Evolutionary conservation across 1,139 yeast genomes (phyloP).

Genomic region (Groenewaldozyma auringiensis): DNA sequence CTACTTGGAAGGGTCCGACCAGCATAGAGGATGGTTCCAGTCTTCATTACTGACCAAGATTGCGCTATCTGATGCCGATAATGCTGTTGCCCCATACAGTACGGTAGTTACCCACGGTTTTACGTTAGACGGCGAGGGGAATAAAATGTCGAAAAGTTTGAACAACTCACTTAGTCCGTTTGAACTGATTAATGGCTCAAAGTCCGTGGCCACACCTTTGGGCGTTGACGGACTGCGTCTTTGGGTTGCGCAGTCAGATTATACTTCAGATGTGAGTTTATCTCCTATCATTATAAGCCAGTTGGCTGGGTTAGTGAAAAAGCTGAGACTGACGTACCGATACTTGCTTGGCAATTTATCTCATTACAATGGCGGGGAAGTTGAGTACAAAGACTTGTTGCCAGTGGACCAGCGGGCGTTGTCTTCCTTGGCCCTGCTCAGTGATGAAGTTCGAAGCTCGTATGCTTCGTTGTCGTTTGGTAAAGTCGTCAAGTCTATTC

Average conservation of each 20-base stretch:
- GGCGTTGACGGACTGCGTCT: conserved; percentile 90
- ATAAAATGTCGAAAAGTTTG: conserved; percentile 88
- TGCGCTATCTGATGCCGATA: conserved; percentile 33
- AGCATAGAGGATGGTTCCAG: conserved; percentile 99
- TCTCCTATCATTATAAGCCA: conserved; percentile 67
- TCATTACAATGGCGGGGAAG: conserved; percentile 28
- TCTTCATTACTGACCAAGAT: conserved; percentile 79
- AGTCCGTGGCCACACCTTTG: conserved; percentile 50
- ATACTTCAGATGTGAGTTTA: conserved; percentile 68
- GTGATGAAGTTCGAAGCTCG: conserved; percentile 35
- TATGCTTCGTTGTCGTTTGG: conserved; percentile 60
- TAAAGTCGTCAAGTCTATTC: conserved; percentile 52
- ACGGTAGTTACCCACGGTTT: conserved; percentile 88
- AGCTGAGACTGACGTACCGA: conserved; percentile 72
- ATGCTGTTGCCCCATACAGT: conserved; percentile 54
- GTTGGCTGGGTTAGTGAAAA: conserved; percentile 73
- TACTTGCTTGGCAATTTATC: conserved; percentile 72
- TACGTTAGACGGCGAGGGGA: conserved; percentile 74
- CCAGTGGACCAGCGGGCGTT: conserved; percentile 61
- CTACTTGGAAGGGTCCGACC: conserved; percentile 92
- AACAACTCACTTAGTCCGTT: conserved; percentile 74
- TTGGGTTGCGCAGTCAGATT: conserved; percentile 88
- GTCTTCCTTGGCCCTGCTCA: conserved; percentile 46
- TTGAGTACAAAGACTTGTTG: conserved; percentile 37
- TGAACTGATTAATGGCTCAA: conserved; percentile 52